Evolutionary conservation across 2,329 filamentous ascomycete genomes (phyloP), one percentile per base, ranked within the genome.

Genomic region (Beauveria sp.): DNA sequence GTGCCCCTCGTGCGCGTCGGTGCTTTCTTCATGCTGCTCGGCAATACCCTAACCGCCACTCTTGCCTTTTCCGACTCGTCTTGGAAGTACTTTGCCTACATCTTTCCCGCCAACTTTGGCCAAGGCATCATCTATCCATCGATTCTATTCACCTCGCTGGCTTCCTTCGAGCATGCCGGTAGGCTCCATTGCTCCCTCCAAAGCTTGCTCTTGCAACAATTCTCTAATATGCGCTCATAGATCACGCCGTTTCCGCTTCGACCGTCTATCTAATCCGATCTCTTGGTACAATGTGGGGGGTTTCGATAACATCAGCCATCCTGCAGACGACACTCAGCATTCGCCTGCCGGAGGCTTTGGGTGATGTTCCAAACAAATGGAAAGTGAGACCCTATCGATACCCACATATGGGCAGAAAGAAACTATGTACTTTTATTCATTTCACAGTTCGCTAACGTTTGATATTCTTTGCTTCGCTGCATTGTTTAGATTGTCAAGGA

Each of bases 221-320:
- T 24, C 3, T 28, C 3, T 52, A 42, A 59, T 12, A 42, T 12
- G 12, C 16, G 5, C 14, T 5, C 38, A 2, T 34, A 86, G 85
- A 87, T 58, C 84, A 87, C 66, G 84, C 84, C 12, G 84, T 87
- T 1, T 82, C 81, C 0, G 79, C 84, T 2, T 87, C 84, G 1
- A 86, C 81, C 0, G 81, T 86, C 7, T 88, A 88, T 68, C 77
- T 88, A 22, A 79, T 88, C 49, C 80, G 85, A 28, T 87, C 84
- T 0, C 72, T 88, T 3, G 85, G 85, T 2, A 82, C 80, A 0
- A 84, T 88, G 18, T 87, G 83, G 79, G 79, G 85, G 10, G 85
- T 88, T 1, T 84, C 85, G 0, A 75, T 84, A 42, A 83, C 83
- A 0, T 85, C 84, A 9, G 79, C 84, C 7, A 84, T 88, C 50